These are phyloP conservation scores for Helicostylum pulchrum DNA, from an alignment of 192 early-diverging fungal genomes.

Conservation along the genomic window DNA sequence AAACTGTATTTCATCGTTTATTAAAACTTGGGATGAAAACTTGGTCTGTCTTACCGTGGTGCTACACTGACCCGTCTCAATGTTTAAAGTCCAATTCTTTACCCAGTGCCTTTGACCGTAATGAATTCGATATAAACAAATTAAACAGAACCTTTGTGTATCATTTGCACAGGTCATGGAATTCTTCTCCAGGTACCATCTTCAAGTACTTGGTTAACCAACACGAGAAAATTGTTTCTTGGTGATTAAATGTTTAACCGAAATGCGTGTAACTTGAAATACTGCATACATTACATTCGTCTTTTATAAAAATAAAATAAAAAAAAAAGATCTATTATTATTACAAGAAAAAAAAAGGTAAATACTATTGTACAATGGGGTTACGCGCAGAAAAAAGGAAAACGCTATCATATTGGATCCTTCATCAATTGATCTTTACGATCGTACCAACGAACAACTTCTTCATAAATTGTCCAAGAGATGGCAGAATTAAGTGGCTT, in stretches of 20 bases:
- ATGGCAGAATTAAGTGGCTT: slow-evolving; percentile 86
- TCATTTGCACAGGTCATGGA: slow-evolving; percentile 24
- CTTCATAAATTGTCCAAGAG: slow-evolving; percentile 93
- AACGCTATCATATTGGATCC: neutral
- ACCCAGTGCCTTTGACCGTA: slow-evolving; percentile 10
- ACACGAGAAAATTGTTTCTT: neutral
- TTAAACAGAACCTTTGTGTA: slow-evolving; percentile 18
- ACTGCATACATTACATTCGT: too few relatives aligned
- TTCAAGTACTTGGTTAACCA: slow-evolving; percentile 12
- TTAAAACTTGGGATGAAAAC: slow-evolving; percentile 28
- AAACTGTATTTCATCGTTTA: slow-evolving; percentile 20
- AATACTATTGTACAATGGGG: too few relatives aligned
- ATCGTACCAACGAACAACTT: slow-evolving; percentile 50
- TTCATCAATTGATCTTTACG: slow-evolving; percentile 1
- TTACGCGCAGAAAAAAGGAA: too few relatives aligned
- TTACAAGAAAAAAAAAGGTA: too few relatives aligned
- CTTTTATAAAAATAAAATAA: too few relatives aligned
- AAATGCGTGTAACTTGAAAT: too few relatives aligned
- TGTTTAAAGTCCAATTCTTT: slow-evolving; percentile 27
- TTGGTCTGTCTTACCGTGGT: slow-evolving; percentile 38
- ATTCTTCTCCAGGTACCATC: slow-evolving; percentile 1
- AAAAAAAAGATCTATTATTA: too few relatives aligned
- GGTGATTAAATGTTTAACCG: too few relatives aligned
- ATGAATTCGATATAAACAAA: neutral
- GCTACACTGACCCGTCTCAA: slow-evolving; percentile 33